A percentile compares a stretch with the other conserved stretches of the same genome.
These are phyloP conservation scores for Globomyces sp. DNA, from an alignment of 371 early-diverging fungal genomes.

Conservation along the genomic window DNA sequence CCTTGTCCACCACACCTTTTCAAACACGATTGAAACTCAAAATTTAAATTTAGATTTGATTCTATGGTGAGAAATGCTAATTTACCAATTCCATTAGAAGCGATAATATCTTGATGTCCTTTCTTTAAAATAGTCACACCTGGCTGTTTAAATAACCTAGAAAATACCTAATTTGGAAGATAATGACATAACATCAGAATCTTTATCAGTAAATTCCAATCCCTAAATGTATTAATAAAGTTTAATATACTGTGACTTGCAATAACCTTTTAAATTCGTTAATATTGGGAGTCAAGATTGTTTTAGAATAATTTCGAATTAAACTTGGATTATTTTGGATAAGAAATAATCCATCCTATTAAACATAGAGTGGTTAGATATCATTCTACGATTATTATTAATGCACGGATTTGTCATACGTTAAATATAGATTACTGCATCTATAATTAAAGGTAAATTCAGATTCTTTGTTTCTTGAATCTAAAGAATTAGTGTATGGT, in stretches of 20 bases:
- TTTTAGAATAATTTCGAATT: conserved; percentile 67
- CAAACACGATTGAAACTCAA: conserved; percentile 67
- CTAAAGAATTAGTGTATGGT: conserved; percentile 44
- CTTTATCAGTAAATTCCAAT: neutral
- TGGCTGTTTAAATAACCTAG: conserved; percentile 8
- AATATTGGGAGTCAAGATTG: conserved; percentile 89
- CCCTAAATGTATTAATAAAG: neutral
- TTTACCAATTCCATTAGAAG: conserved; percentile 58
- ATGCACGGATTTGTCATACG: too few relatives aligned
- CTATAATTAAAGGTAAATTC: conserved; percentile 72
- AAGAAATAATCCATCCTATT: conserved; percentile 71
- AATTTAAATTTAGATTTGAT: conserved; percentile 49
- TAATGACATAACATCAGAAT: conserved; percentile 35
- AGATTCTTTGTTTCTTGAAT: too few relatives aligned
- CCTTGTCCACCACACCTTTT: conserved; percentile 99
- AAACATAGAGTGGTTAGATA: conserved; percentile 26
- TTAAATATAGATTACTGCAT: conserved; percentile 53
- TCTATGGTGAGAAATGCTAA: neutral
- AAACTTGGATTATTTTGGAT: conserved; percentile 71
- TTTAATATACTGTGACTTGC: conserved; percentile 53
- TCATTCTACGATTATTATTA: too few relatives aligned
- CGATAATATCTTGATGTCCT: conserved; percentile 76
- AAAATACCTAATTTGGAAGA: too few relatives aligned
- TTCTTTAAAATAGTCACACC: conserved; percentile 84
- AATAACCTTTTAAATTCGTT: conserved; percentile 84